A percentile compares a stretch with the other conserved stretches of the same genome.
These are phyloP conservation scores for Hypsizygus marmoreus DNA, from an alignment of 768 basidiomycete genomes.

Conservation along the genomic window DNA sequence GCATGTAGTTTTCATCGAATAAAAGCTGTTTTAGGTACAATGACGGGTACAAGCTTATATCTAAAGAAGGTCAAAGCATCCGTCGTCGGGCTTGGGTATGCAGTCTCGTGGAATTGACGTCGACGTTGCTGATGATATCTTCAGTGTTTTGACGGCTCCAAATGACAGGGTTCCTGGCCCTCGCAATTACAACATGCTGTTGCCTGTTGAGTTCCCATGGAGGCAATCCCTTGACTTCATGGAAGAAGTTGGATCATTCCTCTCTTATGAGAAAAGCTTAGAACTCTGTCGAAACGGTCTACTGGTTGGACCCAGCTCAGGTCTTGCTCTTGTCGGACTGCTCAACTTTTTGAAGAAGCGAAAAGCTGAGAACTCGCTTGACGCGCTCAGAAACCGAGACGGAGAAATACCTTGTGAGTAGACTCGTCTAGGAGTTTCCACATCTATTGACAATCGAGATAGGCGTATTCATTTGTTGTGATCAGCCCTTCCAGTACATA, in stretches of 20 bases:
- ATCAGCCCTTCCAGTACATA: conserved; percentile 27
- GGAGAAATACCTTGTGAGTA: conserved; percentile 22
- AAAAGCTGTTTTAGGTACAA: conserved; percentile 18
- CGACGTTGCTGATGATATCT: not conserved
- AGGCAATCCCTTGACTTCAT: conserved; percentile 22
- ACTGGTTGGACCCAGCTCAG: conserved; percentile 24
- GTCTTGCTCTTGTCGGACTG: conserved; percentile 21
- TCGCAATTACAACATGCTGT: too few species aligned
- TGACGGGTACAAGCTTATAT: conserved; percentile 25
- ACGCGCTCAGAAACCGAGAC: conserved; percentile 15
- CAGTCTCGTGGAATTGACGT: not conserved
- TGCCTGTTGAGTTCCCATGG: conserved; percentile 27
- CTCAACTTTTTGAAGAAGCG: conserved; percentile 23
- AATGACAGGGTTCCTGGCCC: conserved; percentile 25
- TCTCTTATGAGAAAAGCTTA: conserved; percentile 24
- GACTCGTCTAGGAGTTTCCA: not conserved
- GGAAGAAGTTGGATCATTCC: conserved; percentile 21
- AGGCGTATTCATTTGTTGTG: conserved; percentile 27
- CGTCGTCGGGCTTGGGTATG: conserved; percentile 19
- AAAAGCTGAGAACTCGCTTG: conserved; percentile 16
- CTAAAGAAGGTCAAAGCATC: conserved; percentile 22
- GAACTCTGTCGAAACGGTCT: conserved; percentile 24
- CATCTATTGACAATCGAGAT: too few species aligned
- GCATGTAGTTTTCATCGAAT: not conserved
- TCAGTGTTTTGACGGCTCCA: conserved; percentile 20